These are phyloP conservation scores for Suillus fuscotomentosus DNA, from an alignment of 768 basidiomycete species.

Conservation along the genomic window DNA sequence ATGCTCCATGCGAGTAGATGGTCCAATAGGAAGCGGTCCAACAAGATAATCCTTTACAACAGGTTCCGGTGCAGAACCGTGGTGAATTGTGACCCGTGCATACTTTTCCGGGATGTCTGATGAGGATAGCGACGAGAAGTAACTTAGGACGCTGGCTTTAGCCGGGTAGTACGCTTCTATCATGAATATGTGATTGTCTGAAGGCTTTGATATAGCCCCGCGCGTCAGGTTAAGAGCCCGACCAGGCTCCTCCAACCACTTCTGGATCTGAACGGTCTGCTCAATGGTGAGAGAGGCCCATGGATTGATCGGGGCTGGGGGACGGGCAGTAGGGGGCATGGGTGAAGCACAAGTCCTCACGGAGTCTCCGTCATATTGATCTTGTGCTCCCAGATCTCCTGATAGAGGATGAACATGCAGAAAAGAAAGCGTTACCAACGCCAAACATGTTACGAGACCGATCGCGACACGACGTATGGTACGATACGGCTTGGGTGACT, in stretches of 20 bases:
- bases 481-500: constrained; percentile 4
- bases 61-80: constrained; percentile 41
- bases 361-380: constrained; percentile 6
- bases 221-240: constrained; percentile 49
- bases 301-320: constrained; percentile 45
- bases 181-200: constrained; percentile 50
- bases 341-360: constrained; percentile 35
- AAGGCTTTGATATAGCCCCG: constrained; percentile 26
- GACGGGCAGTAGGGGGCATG: constrained; percentile 31
- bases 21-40: constrained; percentile 52
- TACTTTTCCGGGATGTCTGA: constrained; percentile 34
- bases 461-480: constrained; percentile 14
- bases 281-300: constrained; percentile 50
- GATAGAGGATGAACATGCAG: constrained; percentile 8
- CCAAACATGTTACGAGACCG: constrained; percentile 11
- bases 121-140: constrained; percentile 36
- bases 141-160: constrained; percentile 46
- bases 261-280: constrained; percentile 42
- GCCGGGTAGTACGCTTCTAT: constrained; percentile 51
- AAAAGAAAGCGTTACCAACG: constrained; percentile 12
- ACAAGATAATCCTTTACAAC: constrained; percentile 55
- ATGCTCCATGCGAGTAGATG: constrained; percentile 37
- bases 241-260: constrained; percentile 45
- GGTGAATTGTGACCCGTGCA: constrained; percentile 51
- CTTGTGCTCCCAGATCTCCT: not conserved